Evolutionary conservation across 140 eudicot species (phyloP).

Genomic region (Oenanthe javanica): DNA sequence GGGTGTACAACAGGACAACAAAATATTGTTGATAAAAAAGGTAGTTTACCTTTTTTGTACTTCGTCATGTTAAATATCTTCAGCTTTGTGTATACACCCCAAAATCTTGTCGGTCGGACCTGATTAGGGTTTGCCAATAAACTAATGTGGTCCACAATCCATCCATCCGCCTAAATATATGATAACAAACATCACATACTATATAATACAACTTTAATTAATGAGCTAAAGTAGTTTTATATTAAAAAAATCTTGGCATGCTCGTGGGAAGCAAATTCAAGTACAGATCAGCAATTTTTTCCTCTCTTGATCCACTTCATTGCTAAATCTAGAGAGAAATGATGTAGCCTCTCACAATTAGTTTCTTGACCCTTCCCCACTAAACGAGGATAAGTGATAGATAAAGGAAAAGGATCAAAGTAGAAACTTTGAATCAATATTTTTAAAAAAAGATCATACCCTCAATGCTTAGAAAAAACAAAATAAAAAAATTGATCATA

Average conservation of each 20-base stretch:
- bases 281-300: neutral
- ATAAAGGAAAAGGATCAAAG: neutral
- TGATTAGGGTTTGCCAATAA: slow-evolving; percentile 81
- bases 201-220: neutral
- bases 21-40: neutral
- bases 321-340: neutral
- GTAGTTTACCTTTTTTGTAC: slow-evolving; percentile 65
- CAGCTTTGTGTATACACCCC: slow-evolving; percentile 99
- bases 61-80: slow-evolving; percentile 90
- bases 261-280: neutral
- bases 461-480: too few relatives aligned
- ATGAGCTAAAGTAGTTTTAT: neutral
- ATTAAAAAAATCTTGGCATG: neutral
- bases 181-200: neutral
- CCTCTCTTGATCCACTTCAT: neutral
- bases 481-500: neutral
- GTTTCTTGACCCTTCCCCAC: neutral
- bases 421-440: neutral
- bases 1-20: neutral
- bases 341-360: neutral
- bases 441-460: neutral
- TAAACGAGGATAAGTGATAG: neutral
- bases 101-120: slow-evolving; percentile 86
- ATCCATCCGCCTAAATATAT: slow-evolving; percentile 82
- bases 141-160: slow-evolving; percentile 80